Evolutionary conservation across 139 green algal genomes (phyloP), one percentile per base, ranked within the genome.

Genomic region (Coelastrella sp.): DNA sequence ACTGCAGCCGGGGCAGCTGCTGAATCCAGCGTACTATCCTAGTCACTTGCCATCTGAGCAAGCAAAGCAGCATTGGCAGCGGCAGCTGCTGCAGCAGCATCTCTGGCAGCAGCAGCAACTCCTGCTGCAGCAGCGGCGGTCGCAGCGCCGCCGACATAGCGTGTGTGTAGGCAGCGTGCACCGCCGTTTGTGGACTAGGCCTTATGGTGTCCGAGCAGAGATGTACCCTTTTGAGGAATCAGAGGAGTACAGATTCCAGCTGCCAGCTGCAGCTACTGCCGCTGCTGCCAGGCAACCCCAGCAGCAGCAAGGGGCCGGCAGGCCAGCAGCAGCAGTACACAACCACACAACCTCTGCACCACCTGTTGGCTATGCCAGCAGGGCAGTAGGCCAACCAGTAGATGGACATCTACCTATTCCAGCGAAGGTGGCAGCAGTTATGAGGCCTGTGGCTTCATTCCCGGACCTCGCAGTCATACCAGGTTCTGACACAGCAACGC

Each of bases 81-180:
- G 19, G 81, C 64, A 56, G 60, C 81, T 32, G 61, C 60, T 76
- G 80, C 60, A 86, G 80, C 80, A 77, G 61, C 80, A 64, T 68
- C 13, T 60, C 5, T 56, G 58, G 61, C 81, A 87, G 81, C 61
- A 87, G 81, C 81, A 87, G 81, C 64, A 65, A 60, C 3, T 59
- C 7, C 20, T 75, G 80, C 80, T 54, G 80, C 65, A 68, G 66
- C 83, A 57, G 83, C 66, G 17, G 11, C 23, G 17, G 32, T 20
- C 3, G 4, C 83, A 73, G 54, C 47, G 54, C 17, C 66, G 83
- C 14, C 83, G 83, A 3, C 83, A 88, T 68, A 88, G 83, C 68
- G 68, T 88, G 17, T 88, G 83, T 73, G 57, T 88, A 14, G 82
- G 64, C 22, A 86, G 60, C 47, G 60, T 88, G 68, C 66, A 71